A percentile compares a stretch with the other conserved stretches of the same genome.
Conservation (phyloP, 495 filamentous ascomycete species). For the Penicillium argentinense region DNA sequence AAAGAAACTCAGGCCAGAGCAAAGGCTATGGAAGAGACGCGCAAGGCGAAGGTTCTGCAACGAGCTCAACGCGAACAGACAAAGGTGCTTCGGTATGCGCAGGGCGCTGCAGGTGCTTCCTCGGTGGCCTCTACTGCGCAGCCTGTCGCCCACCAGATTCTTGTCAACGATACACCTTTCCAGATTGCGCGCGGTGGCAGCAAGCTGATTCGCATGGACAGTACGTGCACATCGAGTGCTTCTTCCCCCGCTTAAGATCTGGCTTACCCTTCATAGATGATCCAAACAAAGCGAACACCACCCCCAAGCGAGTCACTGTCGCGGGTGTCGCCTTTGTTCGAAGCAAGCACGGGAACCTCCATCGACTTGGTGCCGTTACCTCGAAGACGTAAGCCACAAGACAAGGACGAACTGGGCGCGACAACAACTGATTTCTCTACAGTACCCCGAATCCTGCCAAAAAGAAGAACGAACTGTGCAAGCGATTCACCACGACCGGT, state of each 20-base stretch:
- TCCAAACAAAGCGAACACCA: conserved; percentile 61
- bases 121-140: conserved; percentile 32
- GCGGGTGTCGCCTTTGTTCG: conserved; percentile 85
- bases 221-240: conserved; percentile 48
- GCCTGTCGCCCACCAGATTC: conserved; percentile 60
- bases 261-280: conserved; percentile 58
- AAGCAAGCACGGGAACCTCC: conserved; percentile 89
- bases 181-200: conserved; percentile 74
- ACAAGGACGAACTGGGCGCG: not conserved
- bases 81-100: conserved; percentile 47
- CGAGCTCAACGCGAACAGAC: conserved; percentile 64
- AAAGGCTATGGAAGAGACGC: conserved; percentile 72
- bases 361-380: conserved; percentile 55
- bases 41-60: conserved; percentile 57
- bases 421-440: conserved; percentile 24
- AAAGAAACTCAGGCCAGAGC: conserved; percentile 68
- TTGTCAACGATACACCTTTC: conserved; percentile 76
- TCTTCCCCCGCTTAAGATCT: conserved; percentile 14
- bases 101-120: conserved; percentile 39
- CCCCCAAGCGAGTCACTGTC: conserved; percentile 75
- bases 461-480: conserved; percentile 80
- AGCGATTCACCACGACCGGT: conserved; percentile 90
- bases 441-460: conserved; percentile 52
- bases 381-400: conserved; percentile 39
- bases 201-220: conserved; percentile 74